Evolutionary conservation across 2,329 filamentous ascomycete species (phyloP).

Genomic region (Gnomoniopsis sp.): DNA sequence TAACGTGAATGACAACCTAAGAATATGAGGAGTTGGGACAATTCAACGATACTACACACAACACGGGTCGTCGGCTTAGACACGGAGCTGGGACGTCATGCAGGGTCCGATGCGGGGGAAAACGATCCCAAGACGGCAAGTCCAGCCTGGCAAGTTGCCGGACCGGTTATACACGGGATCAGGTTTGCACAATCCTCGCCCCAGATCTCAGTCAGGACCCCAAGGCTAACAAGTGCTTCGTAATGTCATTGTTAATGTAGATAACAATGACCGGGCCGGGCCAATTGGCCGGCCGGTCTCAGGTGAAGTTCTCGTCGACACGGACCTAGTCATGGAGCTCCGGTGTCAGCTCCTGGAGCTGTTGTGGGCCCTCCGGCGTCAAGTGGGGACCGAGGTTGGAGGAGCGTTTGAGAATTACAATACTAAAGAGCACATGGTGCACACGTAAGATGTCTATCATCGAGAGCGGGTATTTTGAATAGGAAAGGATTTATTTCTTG

Average conservation of each 20-base stretch:
- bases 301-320: background rate
- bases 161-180: background rate
- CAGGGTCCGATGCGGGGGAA: background rate
- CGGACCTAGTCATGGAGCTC: background rate
- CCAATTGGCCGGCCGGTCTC: background rate
- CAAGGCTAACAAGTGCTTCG: background rate
- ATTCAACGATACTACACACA: background rate
- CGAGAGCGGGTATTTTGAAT: background rate
- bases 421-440: background rate
- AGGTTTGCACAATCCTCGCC: background rate
- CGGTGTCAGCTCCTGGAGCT: background rate
- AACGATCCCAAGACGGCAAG: background rate
- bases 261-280: conserved; percentile 10
- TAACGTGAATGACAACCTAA: background rate
- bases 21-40: background rate
- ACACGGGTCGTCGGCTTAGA: background rate
- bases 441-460: background rate
- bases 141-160: background rate
- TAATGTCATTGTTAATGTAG: background rate
- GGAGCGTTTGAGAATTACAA: background rate
- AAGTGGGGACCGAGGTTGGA: background rate
- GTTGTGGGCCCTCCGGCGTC: background rate
- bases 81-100: background rate
- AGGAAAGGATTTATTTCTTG: background rate
- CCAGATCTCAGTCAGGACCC: background rate